These are phyloP conservation scores for Clarireedia hainanense DNA, from an alignment of 2,329 filamentous ascomycete species.

Conservation along the genomic window DNA sequence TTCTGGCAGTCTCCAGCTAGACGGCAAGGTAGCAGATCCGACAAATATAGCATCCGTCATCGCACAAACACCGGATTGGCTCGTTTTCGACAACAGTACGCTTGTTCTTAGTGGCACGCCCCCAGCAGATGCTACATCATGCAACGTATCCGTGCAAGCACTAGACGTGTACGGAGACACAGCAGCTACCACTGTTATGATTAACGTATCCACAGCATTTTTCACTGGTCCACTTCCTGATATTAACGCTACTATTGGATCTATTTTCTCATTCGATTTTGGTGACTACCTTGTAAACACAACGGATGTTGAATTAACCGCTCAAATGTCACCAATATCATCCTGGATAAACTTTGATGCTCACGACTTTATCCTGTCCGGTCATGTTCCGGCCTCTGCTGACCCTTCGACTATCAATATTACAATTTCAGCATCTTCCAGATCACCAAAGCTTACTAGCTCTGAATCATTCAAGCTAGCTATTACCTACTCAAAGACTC, in stretches of 20 bases:
- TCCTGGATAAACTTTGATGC: slow-evolving; percentile 25
- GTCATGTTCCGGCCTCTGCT: slow-evolving; percentile 17
- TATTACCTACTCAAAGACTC: not conserved
- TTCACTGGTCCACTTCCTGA: slow-evolving; percentile 17
- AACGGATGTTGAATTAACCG: slow-evolving; percentile 18
- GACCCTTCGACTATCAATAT: slow-evolving; percentile 15
- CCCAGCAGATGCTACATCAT: slow-evolving; percentile 46
- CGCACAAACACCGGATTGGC: slow-evolving; percentile 57
- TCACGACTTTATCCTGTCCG: slow-evolving; percentile 18
- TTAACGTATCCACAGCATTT: slow-evolving; percentile 20
- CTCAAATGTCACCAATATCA: slow-evolving; percentile 13
- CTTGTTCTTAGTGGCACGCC: slow-evolving; percentile 59
- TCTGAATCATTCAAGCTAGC: slow-evolving; percentile 20
- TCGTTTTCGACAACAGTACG: slow-evolving; percentile 54
- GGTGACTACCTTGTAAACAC: slow-evolving; percentile 18
- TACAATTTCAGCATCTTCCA: slow-evolving; percentile 20
- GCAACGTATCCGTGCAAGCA: slow-evolving; percentile 54
- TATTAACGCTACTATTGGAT: slow-evolving; percentile 23
- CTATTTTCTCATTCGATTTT: slow-evolving; percentile 21
- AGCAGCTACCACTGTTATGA: slow-evolving; percentile 46
- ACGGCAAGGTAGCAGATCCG: slow-evolving; percentile 42
- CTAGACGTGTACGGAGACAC: slow-evolving; percentile 51
- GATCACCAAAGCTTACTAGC: slow-evolving; percentile 10
- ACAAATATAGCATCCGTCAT: slow-evolving; percentile 45
- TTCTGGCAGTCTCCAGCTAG: slow-evolving; percentile 44